Percentiles rank a stretch among this genome's conserved stretches.
phyloP scores from a whole-genome alignment of 441 rosid species.

The Croton setiger region DNA sequence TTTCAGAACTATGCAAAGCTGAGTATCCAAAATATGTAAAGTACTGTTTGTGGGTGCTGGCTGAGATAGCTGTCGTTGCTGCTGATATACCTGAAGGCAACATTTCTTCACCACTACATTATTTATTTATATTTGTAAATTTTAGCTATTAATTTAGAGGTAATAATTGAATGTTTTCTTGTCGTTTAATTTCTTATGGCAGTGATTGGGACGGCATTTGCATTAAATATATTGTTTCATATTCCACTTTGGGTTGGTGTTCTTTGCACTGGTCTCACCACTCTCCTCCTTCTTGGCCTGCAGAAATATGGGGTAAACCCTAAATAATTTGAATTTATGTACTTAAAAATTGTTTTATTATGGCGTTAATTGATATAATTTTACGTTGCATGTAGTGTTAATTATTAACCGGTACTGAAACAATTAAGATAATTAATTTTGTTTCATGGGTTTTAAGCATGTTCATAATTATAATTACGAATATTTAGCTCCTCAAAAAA shows the following conservation, averaged over 20 bases:
- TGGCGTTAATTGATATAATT: too few relatives aligned
- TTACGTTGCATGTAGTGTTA: too few relatives aligned
- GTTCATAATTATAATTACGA: too few relatives aligned
- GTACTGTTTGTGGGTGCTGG: constrained; percentile 57
- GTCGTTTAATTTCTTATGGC: constrained; percentile 7
- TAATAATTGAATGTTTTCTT: too few relatives aligned
- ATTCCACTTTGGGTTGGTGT: constrained; percentile 63
- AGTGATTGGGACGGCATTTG: constrained; percentile 78
- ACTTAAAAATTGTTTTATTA: too few relatives aligned
- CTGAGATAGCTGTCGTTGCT: constrained; percentile 59
- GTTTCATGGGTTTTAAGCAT: too few relatives aligned
- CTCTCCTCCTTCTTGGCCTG: constrained; percentile 59
- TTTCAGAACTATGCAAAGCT: constrained; percentile 55
- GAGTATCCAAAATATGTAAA: constrained; percentile 55
- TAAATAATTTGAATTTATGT: too few relatives aligned
- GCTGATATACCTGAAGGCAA: constrained; percentile 72
- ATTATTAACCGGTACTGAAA: too few relatives aligned
- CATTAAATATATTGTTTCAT: constrained; percentile 47
- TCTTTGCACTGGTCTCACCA: constrained; percentile 54
- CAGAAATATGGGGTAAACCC: constrained; percentile 75
- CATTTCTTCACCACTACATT: neutral
- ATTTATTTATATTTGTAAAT: neutral
- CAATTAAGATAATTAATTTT: too few relatives aligned
- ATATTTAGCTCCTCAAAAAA: too few relatives aligned
- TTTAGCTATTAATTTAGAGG: too few relatives aligned